Conservation (phyloP, 129 eudicot genomes). For the Mikania micrantha region DNA sequence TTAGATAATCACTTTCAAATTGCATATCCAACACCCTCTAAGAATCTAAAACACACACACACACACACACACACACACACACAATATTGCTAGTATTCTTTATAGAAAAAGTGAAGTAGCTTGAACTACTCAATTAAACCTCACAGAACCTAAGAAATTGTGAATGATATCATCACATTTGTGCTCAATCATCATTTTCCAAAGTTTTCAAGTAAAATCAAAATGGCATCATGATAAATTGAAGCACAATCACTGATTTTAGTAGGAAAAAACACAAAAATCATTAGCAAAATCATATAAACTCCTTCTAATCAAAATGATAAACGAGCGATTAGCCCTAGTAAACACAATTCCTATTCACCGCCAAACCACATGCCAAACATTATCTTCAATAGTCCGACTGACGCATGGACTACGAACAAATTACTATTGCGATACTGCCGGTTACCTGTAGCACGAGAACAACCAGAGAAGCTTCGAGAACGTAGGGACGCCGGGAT, state of each 20-base stretch:
- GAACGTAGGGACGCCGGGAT: background rate
- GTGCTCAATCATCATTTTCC: background rate
- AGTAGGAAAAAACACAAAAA: too few relatives aligned
- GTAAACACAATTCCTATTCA: too few relatives aligned
- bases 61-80: too few relatives aligned
- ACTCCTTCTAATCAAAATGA: too few relatives aligned
- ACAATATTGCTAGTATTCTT: background rate
- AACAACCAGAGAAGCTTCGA: background rate
- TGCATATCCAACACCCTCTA: background rate
- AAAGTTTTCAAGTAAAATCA: too few relatives aligned
- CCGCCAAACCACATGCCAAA: background rate
- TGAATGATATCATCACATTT: background rate
- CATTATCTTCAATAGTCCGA: background rate
- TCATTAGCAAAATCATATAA: too few relatives aligned
- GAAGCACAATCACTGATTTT: too few relatives aligned
- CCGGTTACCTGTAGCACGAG: background rate
- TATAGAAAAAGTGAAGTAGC: background rate
- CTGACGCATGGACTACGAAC: background rate
- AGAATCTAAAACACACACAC: background rate
- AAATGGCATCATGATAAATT: too few relatives aligned
- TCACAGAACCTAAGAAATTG: background rate
- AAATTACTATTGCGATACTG: background rate
- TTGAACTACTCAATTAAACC: background rate
- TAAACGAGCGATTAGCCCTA: too few relatives aligned
- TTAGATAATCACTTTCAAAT: background rate